Evolutionary conservation across 805 yeast genomes (phyloP), one percentile per base, ranked within the genome.

Genomic region (Wickerhamiella domercqiae): DNA sequence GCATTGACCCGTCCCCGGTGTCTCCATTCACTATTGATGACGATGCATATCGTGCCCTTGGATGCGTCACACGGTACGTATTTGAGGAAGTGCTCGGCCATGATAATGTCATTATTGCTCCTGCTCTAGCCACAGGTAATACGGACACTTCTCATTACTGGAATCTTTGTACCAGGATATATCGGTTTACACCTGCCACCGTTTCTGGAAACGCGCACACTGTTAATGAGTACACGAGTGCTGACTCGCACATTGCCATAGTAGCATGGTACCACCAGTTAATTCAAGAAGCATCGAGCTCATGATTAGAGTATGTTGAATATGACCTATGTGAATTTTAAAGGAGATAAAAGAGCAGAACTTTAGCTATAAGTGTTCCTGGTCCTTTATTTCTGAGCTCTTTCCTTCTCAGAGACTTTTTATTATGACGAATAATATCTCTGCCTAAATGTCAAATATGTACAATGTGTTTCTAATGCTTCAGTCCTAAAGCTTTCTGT

Each of bases 61-160:
- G 77, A 0, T 86, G 86, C 15, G 65, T 75, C 7, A 61, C 75
- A 26, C 68, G 76, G 46, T 68, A 71, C 42, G 67, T 77, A 35
- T 71, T 70, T 49, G 81, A 76, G 53, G 75, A 75, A 29, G 14
- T 25, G 19, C 34, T 41, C 33, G 43, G 33, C 17, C 36, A 39
- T 18, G 20, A 19, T 17, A 56, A 52, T 2, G 51, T 63, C 19
- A 48, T 68, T 29, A 63, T 71, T 14, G 62, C 76, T 3, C 82
- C 84, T 2, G 62, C 67, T 21, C 55, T 77, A 35, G 68, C 71
- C 67, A 64, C 79, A 2, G 86, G 77, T 28, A 78, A 78, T 56
- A 78, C 86, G 4, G 86, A 78, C 52, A 77, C 86, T 2, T 61
- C 63, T 39, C 66, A 68, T 49, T 78, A 75, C 55, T 75, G 81